Evolutionary conservation across 1,284 basidiomycete genomes (phyloP).

Genomic region (Limonomyces culmigenus): DNA sequence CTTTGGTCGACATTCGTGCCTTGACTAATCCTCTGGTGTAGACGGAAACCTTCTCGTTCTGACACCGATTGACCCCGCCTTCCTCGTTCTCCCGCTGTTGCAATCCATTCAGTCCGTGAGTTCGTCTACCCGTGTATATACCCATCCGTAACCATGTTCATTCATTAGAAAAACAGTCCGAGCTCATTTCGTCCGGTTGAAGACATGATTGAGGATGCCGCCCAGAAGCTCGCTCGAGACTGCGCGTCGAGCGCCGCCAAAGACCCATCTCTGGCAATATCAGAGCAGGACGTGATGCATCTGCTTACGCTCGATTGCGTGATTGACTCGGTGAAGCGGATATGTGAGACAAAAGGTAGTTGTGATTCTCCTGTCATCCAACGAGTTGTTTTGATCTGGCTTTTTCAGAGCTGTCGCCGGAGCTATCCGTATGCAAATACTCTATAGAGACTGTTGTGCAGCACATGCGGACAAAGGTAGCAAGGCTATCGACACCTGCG

Average conservation of each 20-base stretch:
- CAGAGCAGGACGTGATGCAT: slow-evolving; percentile 27
- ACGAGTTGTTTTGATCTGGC: not conserved
- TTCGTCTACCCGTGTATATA: slow-evolving; percentile 2
- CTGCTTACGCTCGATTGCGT: slow-evolving; percentile 38
- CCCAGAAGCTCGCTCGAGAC: slow-evolving; percentile 15
- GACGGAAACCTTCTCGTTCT: slow-evolving; percentile 64
- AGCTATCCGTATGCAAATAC: slow-evolving; percentile 52
- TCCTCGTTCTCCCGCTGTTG: slow-evolving; percentile 56
- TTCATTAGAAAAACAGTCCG: slow-evolving; percentile 23
- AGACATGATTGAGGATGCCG: slow-evolving; percentile 54
- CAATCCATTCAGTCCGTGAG: slow-evolving; percentile 29
- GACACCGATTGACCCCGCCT: slow-evolving; percentile 62
- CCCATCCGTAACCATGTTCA: not conserved
- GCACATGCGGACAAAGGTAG: slow-evolving; percentile 42
- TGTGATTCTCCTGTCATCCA: not conserved
- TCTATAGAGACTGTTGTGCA: slow-evolving; percentile 32
- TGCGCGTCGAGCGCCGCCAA: slow-evolving; percentile 8
- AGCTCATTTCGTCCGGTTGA: slow-evolving; percentile 44
- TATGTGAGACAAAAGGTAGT: slow-evolving; percentile 55
- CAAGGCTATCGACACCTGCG: slow-evolving; percentile 25
- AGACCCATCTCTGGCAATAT: slow-evolving; percentile 13
- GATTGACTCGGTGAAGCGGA: slow-evolving; percentile 25
- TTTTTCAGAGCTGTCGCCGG: slow-evolving; percentile 39
- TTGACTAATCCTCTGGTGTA: slow-evolving; percentile 13
- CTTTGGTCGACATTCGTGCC: not conserved